A percentile compares a stretch with the other conserved stretches of the same genome.
Evolutionary conservation across 441 rosid genomes (phyloP).

Genomic region (Manihot esculenta): DNA sequence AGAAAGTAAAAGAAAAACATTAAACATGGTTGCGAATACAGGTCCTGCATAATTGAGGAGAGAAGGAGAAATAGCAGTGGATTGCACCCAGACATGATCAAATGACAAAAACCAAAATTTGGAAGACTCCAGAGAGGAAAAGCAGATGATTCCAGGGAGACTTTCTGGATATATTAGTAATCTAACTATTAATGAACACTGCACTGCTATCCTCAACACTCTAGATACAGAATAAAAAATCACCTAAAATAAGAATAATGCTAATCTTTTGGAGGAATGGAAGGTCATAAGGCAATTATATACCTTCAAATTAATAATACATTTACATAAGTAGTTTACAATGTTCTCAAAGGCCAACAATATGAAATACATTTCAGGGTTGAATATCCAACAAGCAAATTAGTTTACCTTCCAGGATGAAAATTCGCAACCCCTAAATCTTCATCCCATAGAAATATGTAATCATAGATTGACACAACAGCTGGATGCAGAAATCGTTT

Average conservation of each 20-base stretch:
- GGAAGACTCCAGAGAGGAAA: not conserved
- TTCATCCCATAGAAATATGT: slow-evolving; percentile 94
- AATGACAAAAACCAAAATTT: not conserved
- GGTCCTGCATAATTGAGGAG: not conserved
- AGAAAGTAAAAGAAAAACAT: too few species aligned
- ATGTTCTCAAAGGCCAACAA: not conserved
- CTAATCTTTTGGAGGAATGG: not conserved
- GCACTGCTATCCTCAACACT: not conserved
- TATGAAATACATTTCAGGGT: not conserved
- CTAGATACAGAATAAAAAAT: not conserved
- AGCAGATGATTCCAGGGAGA: not conserved
- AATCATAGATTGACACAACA: slow-evolving; percentile 74
- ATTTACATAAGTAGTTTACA: not conserved
- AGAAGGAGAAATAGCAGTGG: not conserved
- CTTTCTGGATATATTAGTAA: not conserved
- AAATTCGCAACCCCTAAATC: slow-evolving; percentile 86
- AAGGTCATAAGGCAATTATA: not conserved
- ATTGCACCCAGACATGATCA: not conserved
- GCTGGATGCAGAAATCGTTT: slow-evolving; percentile 96
- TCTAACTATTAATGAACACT: not conserved
- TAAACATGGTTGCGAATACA: not conserved
- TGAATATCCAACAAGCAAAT: slow-evolving; percentile 2
- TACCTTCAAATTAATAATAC: not conserved
- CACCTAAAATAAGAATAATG: not conserved
- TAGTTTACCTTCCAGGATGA: slow-evolving; percentile 63